Evolutionary conservation across 2,329 filamentous ascomycete species (phyloP), one percentile per base, ranked within the genome.

Genomic region (Colletotrichum sidae): DNA sequence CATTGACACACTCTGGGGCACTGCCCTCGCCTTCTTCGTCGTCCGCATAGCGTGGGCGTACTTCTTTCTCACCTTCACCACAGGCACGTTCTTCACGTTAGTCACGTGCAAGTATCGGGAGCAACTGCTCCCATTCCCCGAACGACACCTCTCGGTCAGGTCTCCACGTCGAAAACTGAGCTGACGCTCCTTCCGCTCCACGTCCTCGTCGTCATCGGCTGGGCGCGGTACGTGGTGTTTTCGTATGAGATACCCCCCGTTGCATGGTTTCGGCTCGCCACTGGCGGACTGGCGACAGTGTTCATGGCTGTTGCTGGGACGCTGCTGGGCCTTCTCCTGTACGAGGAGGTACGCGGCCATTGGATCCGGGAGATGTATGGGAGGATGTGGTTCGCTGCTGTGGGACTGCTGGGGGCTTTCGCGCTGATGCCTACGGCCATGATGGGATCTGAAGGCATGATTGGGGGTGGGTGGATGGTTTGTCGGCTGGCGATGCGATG

Each of bases 1-100:
- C 39, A 72, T 79, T 55, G 75, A 78, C 44, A 55, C 79, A 54
- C 71, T 79, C 58, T 79, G 77, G 76, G 74, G 79, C 68, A 68
- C 79, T 15, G 73, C 75, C 45, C 70, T 80, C 11, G 71, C 72
- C 41, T 71, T 77, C 60, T 78, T 77, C 70, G 69, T 77, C 68
- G 42, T 76, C 54, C 71, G 74, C 55, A 69, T 76, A 46, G 73
- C 72, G 34, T 68, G 74, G 50, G 62, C 71, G 54, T 78, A 79
- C 63, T 73, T 76, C 55, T 10, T 68, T 15, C 69, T 77, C 56
- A 70, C 69, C 33, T 71, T 75, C 55, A 13, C 66, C 34, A 70
- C 73, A 5, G 67, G 69, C 34, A 45, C 63, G n/a, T 15, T 70
- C 25, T 57, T 73, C 10, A 38, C 55, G 25, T 67, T 59, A 60